A percentile compares a stretch with the other conserved stretches of the same genome.
phyloP scores from a whole-genome alignment of 2,329 filamentous ascomycete species.

The Ampelomyces quisqualis region DNA sequence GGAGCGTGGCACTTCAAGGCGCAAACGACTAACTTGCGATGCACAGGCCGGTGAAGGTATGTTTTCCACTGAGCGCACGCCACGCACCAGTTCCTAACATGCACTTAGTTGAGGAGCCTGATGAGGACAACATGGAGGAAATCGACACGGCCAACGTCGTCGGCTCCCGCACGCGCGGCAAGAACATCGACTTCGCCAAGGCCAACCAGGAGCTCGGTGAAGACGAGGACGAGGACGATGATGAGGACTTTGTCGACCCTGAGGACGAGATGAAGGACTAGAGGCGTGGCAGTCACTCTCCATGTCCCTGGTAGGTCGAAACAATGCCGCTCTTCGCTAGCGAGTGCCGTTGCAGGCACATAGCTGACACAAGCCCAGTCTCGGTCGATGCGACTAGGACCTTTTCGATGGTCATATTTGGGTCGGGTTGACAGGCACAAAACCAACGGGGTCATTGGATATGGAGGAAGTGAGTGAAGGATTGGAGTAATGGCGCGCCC shows the following conservation, averaged over 20 bases:
- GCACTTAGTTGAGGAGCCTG: conserved; percentile 60
- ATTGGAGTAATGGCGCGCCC: conserved; percentile 33
- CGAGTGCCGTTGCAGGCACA: too few relatives aligned
- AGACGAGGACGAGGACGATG: conserved; percentile 77
- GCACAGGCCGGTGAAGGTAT: conserved; percentile 42
- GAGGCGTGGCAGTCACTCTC: conserved; percentile 7
- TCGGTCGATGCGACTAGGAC: conserved; percentile 24
- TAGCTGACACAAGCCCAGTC: conserved; percentile 11
- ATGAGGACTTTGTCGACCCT: conserved; percentile 64
- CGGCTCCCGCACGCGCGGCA: conserved; percentile 79
- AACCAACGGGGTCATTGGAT: conserved; percentile 26
- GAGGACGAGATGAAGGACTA: conserved; percentile 71
- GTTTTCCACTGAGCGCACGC: conserved; percentile 12
- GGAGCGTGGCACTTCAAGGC: background rate
- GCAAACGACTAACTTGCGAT: conserved; percentile 30
- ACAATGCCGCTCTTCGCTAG: too few relatives aligned
- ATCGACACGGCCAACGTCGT: conserved; percentile 92
- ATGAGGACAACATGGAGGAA: conserved; percentile 81
- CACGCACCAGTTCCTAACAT: conserved; percentile 16
- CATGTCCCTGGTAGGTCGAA: conserved; percentile 25
- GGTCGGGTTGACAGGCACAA: conserved; percentile 18
- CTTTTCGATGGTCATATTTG: conserved; percentile 17
- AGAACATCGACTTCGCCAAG: conserved; percentile 90
- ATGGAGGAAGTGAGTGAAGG: conserved; percentile 21
- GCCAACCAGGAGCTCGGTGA: conserved; percentile 75